Percentiles rank a stretch among this genome's conserved stretches.
phyloP scores from a whole-genome alignment of 495 filamentous ascomycete species.

The Zalerion maritima region DNA sequence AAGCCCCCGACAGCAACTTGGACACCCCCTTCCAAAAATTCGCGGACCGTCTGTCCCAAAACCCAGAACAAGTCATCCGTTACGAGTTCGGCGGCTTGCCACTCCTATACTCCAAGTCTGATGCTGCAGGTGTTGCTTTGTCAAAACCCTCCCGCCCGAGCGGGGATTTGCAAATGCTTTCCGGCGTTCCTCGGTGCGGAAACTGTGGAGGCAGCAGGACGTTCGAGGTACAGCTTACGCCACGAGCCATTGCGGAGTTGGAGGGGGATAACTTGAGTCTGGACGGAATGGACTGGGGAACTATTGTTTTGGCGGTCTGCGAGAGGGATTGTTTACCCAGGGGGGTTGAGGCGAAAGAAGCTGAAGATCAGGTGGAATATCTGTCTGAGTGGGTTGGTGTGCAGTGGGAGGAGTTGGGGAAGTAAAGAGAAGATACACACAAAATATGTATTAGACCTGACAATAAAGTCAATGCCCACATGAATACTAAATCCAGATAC shows the following conservation, averaged over 20 bases:
- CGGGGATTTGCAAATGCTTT: conserved; percentile 1
- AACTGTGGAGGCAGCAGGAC: conserved; percentile 60
- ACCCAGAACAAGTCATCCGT: conserved; percentile 84
- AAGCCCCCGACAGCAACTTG: conserved; percentile 66
- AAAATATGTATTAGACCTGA: no score
- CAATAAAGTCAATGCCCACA: no score
- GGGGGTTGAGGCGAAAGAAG: conserved; percentile 28
- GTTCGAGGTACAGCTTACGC: conserved; percentile 87
- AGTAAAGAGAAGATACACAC: no score
- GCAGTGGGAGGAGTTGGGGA: conserved; percentile 79
- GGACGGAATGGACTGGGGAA: conserved; percentile 98
- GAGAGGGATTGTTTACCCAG: conserved; percentile 47
- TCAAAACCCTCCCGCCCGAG: no score
- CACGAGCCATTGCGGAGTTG: conserved; percentile 77
- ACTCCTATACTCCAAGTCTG: conserved; percentile 63
- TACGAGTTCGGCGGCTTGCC: conserved; percentile 79
- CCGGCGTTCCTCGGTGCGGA: conserved; percentile 58
- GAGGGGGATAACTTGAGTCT: conserved; percentile 65
- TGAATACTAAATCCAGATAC: no score
- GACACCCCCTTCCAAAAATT: conserved; percentile 88
- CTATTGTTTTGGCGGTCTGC: conserved; percentile 83
- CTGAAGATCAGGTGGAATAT: conserved; percentile 43
- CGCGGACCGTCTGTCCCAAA: conserved; percentile 74
- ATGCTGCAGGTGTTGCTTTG: conserved; percentile 64
- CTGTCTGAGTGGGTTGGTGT: conserved; percentile 93